Percentiles rank a stretch among this genome's conserved stretches.
phyloP scores from a whole-genome alignment of 129 eudicot species.

The Erigeron canadensis region DNA sequence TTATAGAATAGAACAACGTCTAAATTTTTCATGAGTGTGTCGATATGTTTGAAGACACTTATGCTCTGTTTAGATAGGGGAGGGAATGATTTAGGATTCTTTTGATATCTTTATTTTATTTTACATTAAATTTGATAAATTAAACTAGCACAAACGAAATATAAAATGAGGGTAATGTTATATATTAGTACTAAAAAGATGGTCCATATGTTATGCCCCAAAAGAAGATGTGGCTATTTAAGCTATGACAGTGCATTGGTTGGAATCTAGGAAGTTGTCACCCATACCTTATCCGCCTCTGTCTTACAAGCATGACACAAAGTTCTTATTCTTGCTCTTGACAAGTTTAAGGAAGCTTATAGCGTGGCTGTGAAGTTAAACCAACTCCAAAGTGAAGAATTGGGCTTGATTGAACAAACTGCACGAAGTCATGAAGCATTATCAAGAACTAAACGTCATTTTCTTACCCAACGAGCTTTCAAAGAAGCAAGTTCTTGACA shows the following conservation, averaged over 20 bases:
- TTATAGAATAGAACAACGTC: too few relatives aligned
- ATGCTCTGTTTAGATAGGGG: too few relatives aligned
- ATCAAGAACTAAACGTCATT: slow-evolving; percentile 94
- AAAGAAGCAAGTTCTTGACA: slow-evolving; percentile 69
- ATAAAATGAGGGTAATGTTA: too few relatives aligned
- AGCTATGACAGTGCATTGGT: slow-evolving; percentile 98
- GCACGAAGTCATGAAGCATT: slow-evolving; percentile 96
- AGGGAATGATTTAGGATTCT: too few relatives aligned
- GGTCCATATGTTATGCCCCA: slow-evolving; percentile 99
- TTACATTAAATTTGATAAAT: too few relatives aligned
- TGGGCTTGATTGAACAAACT: slow-evolving; percentile 98
- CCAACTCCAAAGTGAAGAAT: slow-evolving; percentile 93
- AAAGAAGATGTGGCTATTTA: slow-evolving; percentile 99
- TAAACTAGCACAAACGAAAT: too few relatives aligned
- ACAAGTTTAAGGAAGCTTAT: slow-evolving; percentile 91
- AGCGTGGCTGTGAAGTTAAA: slow-evolving; percentile 98
- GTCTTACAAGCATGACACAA: slow-evolving; percentile 99
- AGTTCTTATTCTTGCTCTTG: slow-evolving; percentile 97
- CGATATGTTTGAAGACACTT: too few relatives aligned
- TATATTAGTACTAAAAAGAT: slow-evolving; percentile 94
- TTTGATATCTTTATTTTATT: too few relatives aligned
- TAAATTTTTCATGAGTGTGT: too few relatives aligned
- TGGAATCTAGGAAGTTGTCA: slow-evolving; percentile 94
- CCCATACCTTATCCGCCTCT: slow-evolving; percentile 97
- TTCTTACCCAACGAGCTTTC: slow-evolving; percentile 97